phyloP scores from a whole-genome alignment of 1,284 basidiomycete genomes.

The Heterobasidion occidentale region DNA sequence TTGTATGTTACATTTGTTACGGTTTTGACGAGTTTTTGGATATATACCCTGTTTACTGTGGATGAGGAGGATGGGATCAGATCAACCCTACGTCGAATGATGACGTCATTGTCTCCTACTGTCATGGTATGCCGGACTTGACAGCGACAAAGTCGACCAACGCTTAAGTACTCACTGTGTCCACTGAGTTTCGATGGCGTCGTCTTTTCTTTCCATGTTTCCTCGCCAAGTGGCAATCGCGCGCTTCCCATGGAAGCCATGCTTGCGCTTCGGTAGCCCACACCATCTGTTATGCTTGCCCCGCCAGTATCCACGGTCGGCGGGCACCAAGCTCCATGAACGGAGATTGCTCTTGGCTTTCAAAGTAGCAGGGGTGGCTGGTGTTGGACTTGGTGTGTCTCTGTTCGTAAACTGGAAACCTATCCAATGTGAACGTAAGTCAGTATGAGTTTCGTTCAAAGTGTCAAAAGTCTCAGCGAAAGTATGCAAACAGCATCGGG shows the following conservation, averaged over 20 bases:
- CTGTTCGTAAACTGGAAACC: constrained; percentile 8
- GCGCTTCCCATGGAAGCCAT: too few species aligned
- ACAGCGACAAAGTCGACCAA: too few species aligned
- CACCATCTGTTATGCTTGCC: background rate
- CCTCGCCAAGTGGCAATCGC: too few species aligned
- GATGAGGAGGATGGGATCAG: too few species aligned
- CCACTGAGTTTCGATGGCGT: too few species aligned
- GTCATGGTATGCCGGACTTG: too few species aligned
- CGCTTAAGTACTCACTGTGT: too few species aligned
- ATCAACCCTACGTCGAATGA: too few species aligned
- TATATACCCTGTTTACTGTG: too few species aligned
- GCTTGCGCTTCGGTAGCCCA: too few species aligned
- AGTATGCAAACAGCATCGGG: background rate
- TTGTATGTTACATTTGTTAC: background rate
- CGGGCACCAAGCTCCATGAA: background rate
- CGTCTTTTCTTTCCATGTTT: too few species aligned
- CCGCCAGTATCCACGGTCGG: background rate
- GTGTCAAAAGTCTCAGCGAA: background rate
- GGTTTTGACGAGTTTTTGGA: background rate
- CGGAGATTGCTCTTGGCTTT: background rate
- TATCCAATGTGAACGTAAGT: constrained; percentile 27
- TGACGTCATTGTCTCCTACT: too few species aligned
- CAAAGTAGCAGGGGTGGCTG: constrained; percentile 13
- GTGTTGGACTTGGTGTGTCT: constrained; percentile 20
- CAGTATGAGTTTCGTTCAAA: background rate